These are phyloP conservation scores for Bruguiera gymnorhiza DNA, from an alignment of 345 rosid genomes.

Conservation along the genomic window DNA sequence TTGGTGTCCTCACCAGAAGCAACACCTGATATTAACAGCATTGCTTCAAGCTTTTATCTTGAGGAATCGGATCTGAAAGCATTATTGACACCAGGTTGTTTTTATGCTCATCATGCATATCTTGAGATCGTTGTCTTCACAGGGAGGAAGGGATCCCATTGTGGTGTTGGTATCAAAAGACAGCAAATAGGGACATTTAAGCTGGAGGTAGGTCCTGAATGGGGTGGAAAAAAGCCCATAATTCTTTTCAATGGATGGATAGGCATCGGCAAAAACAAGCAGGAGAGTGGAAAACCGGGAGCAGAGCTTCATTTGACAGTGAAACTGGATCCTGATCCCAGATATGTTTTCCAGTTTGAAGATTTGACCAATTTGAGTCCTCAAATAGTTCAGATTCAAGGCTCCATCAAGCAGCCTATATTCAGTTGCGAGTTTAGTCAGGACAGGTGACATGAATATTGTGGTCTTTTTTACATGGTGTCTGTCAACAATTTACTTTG, in stretches of 20 bases:
- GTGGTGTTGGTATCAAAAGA: conserved; percentile 72
- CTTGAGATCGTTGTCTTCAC: conserved; percentile 66
- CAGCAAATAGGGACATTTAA: conserved; percentile 80
- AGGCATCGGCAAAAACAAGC: conserved; percentile 77
- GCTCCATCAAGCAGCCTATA: conserved; percentile 87
- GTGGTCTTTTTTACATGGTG: neutral
- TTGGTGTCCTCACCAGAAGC: conserved; percentile 68
- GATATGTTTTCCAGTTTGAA: conserved; percentile 91
- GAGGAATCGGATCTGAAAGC: conserved; percentile 87
- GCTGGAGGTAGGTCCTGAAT: conserved; percentile 83
- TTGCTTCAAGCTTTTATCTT: conserved; percentile 81
- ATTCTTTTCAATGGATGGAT: conserved; percentile 88
- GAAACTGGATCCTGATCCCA: conserved; percentile 90
- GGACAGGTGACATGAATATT: conserved; percentile 61
- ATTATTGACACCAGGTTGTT: conserved; percentile 71
- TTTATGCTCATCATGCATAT: conserved; percentile 60
- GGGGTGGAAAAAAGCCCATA: conserved; percentile 74
- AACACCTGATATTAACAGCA: conserved; percentile 67
- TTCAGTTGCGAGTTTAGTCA: conserved; percentile 91
- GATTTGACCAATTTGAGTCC: conserved; percentile 79
- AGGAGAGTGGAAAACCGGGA: conserved; percentile 52
- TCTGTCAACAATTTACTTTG: neutral
- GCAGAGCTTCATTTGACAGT: conserved; percentile 88
- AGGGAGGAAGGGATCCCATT: conserved; percentile 62
- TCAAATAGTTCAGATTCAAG: conserved; percentile 91